Evolutionary conservation across 2,329 filamentous ascomycete genomes (phyloP), one percentile per base, ranked within the genome.

Genomic region (Phialophora tarda): DNA sequence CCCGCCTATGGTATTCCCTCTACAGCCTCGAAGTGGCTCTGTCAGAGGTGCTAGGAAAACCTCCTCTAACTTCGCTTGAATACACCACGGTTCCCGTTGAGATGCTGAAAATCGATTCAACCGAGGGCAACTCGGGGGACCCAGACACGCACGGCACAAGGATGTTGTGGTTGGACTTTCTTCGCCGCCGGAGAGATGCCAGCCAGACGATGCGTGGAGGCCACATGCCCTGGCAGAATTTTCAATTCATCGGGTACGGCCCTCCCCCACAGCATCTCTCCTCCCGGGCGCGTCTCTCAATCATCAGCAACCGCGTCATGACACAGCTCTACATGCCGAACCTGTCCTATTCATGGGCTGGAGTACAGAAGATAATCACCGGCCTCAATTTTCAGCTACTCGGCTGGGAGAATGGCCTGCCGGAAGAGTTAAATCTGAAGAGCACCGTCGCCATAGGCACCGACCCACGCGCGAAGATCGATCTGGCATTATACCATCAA

Each of bases 21-120:
- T 70, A 70, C 54, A 62, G 67, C 24, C 56, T 75, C n/a, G 74
- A 75, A 61, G 66, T 70, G 32, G 57, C 71, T 34, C 64, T 75
- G 28, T 56, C 66, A 11, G 64, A 73, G 47, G 71, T 75, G 28
- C 71, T 70, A 6, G 74, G 74, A 50, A 61, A 72, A 14, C 72
- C 73, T 3, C 72, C 68, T 50, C 62, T 75, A n/a, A 67, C 38
- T 26, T 54, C 66, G 11, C 32, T 57, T 2, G 24, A 60, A 6
- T 56, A 56, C 21, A 38, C 57, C 14, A 30, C 38, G 17, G 23
- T 53, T 12, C 24, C 58, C 4, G 21, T 32, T 17, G 56, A 41
- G 12, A 26, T 21, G 5, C 21, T 51, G n/a, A 44, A n/a, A 3
- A 7, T 2, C 38, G 17, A 17, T 57, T 44, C 30, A n/a, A 11